A percentile compares a stretch with the other conserved stretches of the same genome.
Conservation (phyloP, 83 land plant genomes). For the Thuja plicata region DNA sequence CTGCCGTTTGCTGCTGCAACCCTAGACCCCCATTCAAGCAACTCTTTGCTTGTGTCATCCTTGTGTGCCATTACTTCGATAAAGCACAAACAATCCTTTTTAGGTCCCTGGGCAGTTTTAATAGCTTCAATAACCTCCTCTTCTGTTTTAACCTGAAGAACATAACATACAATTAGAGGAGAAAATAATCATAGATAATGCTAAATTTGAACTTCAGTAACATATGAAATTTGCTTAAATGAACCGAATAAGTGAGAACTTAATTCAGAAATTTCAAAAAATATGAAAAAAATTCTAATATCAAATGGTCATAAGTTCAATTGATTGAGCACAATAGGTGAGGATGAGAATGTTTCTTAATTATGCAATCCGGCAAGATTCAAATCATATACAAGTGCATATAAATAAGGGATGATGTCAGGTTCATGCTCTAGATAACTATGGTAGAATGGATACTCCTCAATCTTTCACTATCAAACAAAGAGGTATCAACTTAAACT, state of each 20-base stretch:
- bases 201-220: not conserved
- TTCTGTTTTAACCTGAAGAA: conserved; percentile 33
- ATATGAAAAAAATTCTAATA: too few species aligned
- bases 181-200: not conserved
- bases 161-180: not conserved
- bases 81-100: conserved; percentile 52
- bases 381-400: too few species aligned
- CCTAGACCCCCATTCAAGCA: conserved; percentile 65
- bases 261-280: too few species aligned
- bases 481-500: too few species aligned
- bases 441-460: too few species aligned
- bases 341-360: too few species aligned
- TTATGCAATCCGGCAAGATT: too few species aligned
- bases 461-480: too few species aligned
- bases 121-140: conserved; percentile 50
- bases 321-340: too few species aligned
- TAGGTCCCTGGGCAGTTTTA: conserved; percentile 22
- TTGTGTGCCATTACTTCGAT: conserved; percentile 60
- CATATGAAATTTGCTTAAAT: not conserved
- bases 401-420: too few species aligned
- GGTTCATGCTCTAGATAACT: too few species aligned
- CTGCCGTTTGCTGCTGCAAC: conserved; percentile 47
- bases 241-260: not conserved
- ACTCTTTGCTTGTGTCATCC: conserved; percentile 67
- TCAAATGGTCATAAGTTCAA: too few species aligned